These are phyloP conservation scores for Macrophomina phaseolina DNA, from an alignment of 2,329 filamentous ascomycete species.

Conservation along the genomic window DNA sequence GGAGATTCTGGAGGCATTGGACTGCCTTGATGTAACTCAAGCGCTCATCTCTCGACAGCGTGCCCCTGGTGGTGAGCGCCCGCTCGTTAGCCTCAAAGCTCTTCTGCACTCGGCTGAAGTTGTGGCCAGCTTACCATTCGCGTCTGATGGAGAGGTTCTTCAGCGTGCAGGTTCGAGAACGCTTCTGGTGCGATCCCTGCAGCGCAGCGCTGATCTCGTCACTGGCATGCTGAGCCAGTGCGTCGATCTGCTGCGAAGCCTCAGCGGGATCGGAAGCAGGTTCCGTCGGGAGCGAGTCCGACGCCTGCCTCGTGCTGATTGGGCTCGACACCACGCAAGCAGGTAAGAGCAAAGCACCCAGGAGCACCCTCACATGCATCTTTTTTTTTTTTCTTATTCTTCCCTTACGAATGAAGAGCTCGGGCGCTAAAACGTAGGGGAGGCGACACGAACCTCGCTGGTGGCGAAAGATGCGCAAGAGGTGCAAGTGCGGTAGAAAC, in stretches of 20 bases:
- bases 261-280: background rate
- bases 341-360: background rate
- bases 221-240: background rate
- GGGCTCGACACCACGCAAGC: background rate
- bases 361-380: background rate
- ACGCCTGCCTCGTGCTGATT: background rate
- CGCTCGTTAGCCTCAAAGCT: background rate
- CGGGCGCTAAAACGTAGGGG: background rate
- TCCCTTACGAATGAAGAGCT: background rate
- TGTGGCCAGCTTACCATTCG: slow-evolving; percentile 1
- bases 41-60: slow-evolving; percentile 31
- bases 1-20: slow-evolving; percentile 39
- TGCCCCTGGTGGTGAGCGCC: background rate
- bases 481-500: no score
- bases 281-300: background rate
- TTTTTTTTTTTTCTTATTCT: background rate
- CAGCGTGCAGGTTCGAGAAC: background rate
- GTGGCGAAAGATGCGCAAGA: no score
- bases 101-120: background rate
- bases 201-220: background rate
- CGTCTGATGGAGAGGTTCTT: background rate
- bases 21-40: slow-evolving; percentile 44
- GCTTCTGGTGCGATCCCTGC: background rate
- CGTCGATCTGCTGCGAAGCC: background rate
- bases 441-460: background rate